Evolutionary conservation across 139 green algal genomes (phyloP), one percentile per base, ranked within the genome.

Genomic region (Chlorella sp.): DNA sequence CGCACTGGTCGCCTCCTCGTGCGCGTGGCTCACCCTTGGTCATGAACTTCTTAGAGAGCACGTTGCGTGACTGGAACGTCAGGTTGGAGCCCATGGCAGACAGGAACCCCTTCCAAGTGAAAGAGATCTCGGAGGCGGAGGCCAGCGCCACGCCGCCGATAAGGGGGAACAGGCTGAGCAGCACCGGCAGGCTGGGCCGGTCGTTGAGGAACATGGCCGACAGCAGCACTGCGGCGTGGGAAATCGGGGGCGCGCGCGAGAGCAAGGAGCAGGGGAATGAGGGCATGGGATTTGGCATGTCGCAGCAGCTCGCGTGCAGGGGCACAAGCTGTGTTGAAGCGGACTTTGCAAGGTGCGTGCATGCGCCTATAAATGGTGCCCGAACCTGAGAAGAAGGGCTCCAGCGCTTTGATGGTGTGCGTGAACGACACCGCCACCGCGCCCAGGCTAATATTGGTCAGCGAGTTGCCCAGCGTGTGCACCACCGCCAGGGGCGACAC

Each of bases 11-110:
- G 35, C 35, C 33, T 15, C 35, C 12, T 5, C 29, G 36, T 1
- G 36, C 41, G 8, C 41, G 23, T 46, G 15, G 36, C 77, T 90
- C 93, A 77, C 71, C 77, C 72, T 87, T 89, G 61, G 80, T 82
- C 95, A 99, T 98, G 70, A 99, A 87, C 88, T 99, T 99, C 84
- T 99, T 99, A 76, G 80, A 93, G 38, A 99, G 87, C 53, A 99
- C 96, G 79, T 99, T 99, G 38, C 96, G 86, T 35, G 80, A 92
- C 86, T 98, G 94, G 85, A 99, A 98, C 61, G 93, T 98, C 14
- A 99, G 29, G 87, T 98, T 98, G 74, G 82, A 92, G 74, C 93
- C 95, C 92, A 98, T 96, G 55, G 95, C 95, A 23, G 94, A 96
- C 83, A 98, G 97, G 65, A 89, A 93, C 1, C 83, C 81, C 85